A percentile compares a stretch with the other conserved stretches of the same genome.
These are phyloP conservation scores for Magnaporthales sp. DNA, from an alignment of 2,329 filamentous ascomycete species.

Conservation along the genomic window DNA sequence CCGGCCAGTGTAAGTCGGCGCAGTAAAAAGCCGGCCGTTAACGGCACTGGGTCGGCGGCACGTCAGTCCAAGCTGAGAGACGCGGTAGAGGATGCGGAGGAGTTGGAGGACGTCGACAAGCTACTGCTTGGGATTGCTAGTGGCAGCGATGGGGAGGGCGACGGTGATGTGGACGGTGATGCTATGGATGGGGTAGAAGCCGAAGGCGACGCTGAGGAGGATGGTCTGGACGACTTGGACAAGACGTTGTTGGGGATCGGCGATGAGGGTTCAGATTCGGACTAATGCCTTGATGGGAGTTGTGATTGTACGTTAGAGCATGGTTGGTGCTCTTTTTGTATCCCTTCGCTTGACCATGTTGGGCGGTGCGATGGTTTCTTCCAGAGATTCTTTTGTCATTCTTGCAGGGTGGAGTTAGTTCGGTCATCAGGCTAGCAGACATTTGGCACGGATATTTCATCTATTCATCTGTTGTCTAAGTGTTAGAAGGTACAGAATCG, in stretches of 20 bases:
- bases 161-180: slow-evolving; percentile 35
- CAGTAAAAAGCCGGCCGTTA: slow-evolving; percentile 2
- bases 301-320: neutral
- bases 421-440: neutral
- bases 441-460: neutral
- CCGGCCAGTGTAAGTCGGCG: neutral
- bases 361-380: neutral
- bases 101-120: slow-evolving; percentile 5
- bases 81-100: neutral
- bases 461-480: neutral
- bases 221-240: slow-evolving; percentile 3
- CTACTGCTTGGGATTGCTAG: slow-evolving; percentile 8
- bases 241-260: slow-evolving; percentile 6
- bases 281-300: neutral
- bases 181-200: slow-evolving; percentile 28
- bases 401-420: neutral
- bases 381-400: neutral
- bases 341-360: neutral
- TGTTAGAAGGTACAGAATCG: neutral
- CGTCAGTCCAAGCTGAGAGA: neutral
- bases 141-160: slow-evolving; percentile 31
- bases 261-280: slow-evolving; percentile 4
- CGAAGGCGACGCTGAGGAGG: slow-evolving; percentile 3
- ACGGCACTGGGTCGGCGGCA: neutral
- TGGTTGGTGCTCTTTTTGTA: neutral